phyloP scores from a whole-genome alignment of 2,329 filamentous ascomycete genomes.

The Paecilomyces variotii region DNA sequence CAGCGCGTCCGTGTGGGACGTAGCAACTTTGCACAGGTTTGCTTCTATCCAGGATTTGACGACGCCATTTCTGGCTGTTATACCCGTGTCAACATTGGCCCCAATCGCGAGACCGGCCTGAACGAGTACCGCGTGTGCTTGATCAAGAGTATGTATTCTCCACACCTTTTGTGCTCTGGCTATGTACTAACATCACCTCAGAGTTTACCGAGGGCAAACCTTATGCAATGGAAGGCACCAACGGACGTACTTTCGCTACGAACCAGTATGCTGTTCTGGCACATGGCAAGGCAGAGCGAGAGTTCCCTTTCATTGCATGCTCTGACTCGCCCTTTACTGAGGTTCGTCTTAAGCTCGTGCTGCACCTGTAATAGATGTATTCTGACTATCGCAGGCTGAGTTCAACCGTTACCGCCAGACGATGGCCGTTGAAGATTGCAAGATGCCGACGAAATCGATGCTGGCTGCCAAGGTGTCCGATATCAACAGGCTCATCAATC shows the following conservation, averaged over 20 bases:
- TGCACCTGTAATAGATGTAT: not conserved
- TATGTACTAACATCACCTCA: conserved; percentile 26
- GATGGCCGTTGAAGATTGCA: conserved; percentile 62
- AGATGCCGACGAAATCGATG: conserved; percentile 63
- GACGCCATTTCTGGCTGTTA: conserved; percentile 75
- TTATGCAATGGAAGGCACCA: conserved; percentile 69
- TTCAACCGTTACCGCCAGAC: conserved; percentile 72
- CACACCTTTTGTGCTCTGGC: conserved; percentile 16
- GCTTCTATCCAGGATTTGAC: conserved; percentile 88
- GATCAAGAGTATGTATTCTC: conserved; percentile 61
- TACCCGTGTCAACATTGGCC: conserved; percentile 73
- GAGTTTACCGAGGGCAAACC: conserved; percentile 71
- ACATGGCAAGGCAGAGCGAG: conserved; percentile 73
- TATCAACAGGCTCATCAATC: conserved; percentile 71
- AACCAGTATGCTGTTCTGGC: conserved; percentile 77
- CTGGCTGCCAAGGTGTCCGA: conserved; percentile 67
- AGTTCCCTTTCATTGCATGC: conserved; percentile 84
- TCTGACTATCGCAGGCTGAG: conserved; percentile 51
- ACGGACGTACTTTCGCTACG: conserved; percentile 70
- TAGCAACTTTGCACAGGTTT: conserved; percentile 79
- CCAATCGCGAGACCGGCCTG: conserved; percentile 62
- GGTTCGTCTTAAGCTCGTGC: conserved; percentile 38
- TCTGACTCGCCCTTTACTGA: conserved; percentile 83
- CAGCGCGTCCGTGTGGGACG: conserved; percentile 78
- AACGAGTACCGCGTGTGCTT: conserved; percentile 80